Base-by-base conservation (phyloP, 1,284 basidiomycete species). In the Austropuccinia psidii region DNA sequence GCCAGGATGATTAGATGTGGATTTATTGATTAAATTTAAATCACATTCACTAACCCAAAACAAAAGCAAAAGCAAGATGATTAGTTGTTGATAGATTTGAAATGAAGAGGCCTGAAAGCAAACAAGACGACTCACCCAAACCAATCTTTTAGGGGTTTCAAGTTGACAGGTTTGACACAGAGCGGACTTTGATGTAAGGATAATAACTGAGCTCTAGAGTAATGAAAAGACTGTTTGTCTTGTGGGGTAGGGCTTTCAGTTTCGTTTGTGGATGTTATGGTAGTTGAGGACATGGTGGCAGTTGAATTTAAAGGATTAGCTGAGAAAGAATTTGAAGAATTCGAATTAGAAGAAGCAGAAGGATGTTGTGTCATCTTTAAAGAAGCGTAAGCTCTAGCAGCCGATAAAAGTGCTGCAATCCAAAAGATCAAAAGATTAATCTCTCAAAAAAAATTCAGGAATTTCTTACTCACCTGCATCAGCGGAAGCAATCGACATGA, bases 301-400 rank as follows among this genome's bases (percentile, higher is more conserved):
- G 60, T 64, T 45, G 60, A 65, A n/a, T n/a, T n/a, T 9, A 31
- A 29, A 13, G 68, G 58, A 41, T 55, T 49, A 17, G 39, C 49
- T n/a, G 67, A 19, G 31, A 41, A 3, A 6, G 55, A 49, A 31
- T 45, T 43, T n/a, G 55, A 41, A 27, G 45, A 35, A 11, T 43
- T 27, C 9, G 17, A 29, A 15, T 6, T 9, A 58, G 55, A 41
- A 17, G 54, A 55, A 24, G 54, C 27, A 4, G 68, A 72, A 33
- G 54, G 31, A 31, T 69, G 37, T 35, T 69, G 67, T 9, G 54
- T 47, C 68, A 72, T 72, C 29, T 72, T 72, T 29, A 72, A 57
- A 13, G 68, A 72, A 31, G 68, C 68, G 58, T 72, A 72, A 54
- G 68, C 68, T 62, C 68, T 50, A 21, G 68, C 68, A 52, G 68